A percentile compares a stretch with the other conserved stretches of the same genome.
These are phyloP conservation scores for Oropetium thomaeum DNA, from an alignment of 176 grass and related monocot genomes.

Conservation along the genomic window DNA sequence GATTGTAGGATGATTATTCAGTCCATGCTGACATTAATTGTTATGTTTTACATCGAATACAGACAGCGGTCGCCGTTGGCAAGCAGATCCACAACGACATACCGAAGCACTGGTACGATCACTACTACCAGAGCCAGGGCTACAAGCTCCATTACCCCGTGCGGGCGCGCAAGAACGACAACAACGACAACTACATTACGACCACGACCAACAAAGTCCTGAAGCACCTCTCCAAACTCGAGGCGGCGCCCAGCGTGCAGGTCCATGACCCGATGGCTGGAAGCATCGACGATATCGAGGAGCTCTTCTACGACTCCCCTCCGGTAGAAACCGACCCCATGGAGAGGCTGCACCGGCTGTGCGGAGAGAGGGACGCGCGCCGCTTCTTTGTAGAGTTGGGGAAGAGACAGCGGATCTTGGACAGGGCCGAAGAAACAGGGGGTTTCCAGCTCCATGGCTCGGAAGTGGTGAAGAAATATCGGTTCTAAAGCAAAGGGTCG, in stretches of 20 bases:
- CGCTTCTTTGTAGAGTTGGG: not conserved
- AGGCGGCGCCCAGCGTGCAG: too few relatives aligned
- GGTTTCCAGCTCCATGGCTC: not conserved
- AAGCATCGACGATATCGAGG: not conserved
- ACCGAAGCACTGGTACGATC: conserved; percentile 5
- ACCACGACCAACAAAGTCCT: too few relatives aligned
- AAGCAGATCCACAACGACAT: conserved; percentile 43
- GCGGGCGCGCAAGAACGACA: conserved; percentile 16
- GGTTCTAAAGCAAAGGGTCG: too few relatives aligned
- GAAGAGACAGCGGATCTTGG: not conserved
- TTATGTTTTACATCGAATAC: too few relatives aligned
- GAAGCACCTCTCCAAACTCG: too few relatives aligned
- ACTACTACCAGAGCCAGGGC: not conserved
- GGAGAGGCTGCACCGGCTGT: conserved; percentile 19
- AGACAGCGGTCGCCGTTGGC: conserved; percentile 31
- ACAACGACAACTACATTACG: not conserved
- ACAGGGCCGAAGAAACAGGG: not conserved
- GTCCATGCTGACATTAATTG: too few relatives aligned
- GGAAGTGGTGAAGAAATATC: not conserved
- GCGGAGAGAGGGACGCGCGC: not conserved
- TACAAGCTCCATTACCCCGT: conserved; percentile 34
- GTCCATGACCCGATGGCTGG: not conserved
- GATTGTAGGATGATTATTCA: too few relatives aligned
- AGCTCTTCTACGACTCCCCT: not conserved
- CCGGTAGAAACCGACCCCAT: conserved; percentile 5